A percentile compares a stretch with the other conserved stretches of the same genome.
phyloP scores from a whole-genome alignment of 1,284 basidiomycete species.

The Exobasidium rhododendri region DNA sequence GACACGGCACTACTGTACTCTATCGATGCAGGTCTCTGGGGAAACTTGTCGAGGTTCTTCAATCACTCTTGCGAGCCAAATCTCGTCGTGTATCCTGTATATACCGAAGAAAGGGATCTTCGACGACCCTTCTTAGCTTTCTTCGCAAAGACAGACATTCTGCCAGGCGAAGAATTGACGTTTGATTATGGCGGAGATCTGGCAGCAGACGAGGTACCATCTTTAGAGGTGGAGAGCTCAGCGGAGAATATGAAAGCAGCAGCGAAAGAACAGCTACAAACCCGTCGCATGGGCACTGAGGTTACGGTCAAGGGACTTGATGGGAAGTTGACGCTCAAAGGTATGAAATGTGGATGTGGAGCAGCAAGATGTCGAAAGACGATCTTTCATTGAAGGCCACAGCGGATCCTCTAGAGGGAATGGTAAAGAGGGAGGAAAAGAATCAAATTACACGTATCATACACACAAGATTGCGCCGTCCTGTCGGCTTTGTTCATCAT shows the following conservation, averaged over 20 bases:
- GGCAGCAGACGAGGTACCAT: slow-evolving; percentile 7
- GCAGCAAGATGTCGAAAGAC: slow-evolving; percentile 14
- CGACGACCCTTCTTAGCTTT: slow-evolving; percentile 63
- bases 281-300: slow-evolving; percentile 20
- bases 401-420: not conserved
- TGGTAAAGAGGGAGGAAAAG: no score
- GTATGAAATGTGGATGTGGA: slow-evolving; percentile 19
- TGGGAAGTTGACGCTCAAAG: not conserved
- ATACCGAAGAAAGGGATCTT: slow-evolving; percentile 62
- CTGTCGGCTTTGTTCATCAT: no score
- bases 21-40: slow-evolving; percentile 36
- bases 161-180: slow-evolving; percentile 70
- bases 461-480: not conserved
- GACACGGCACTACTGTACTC: slow-evolving; percentile 11
- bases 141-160: slow-evolving; percentile 69
- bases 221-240: slow-evolving; percentile 55
- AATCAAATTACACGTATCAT: not conserved
- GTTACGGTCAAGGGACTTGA: not conserved
- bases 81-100: slow-evolving; percentile 67
- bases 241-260: slow-evolving; percentile 61
- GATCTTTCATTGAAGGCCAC: slow-evolving; percentile 11
- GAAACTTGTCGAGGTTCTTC: slow-evolving; percentile 42
- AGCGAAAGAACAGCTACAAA: slow-evolving; percentile 61
- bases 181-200: slow-evolving; percentile 65
- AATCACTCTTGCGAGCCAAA: slow-evolving; percentile 83